phyloP scores from a whole-genome alignment of 1,139 yeast genomes.

The Taphrina wiesneri region DNA sequence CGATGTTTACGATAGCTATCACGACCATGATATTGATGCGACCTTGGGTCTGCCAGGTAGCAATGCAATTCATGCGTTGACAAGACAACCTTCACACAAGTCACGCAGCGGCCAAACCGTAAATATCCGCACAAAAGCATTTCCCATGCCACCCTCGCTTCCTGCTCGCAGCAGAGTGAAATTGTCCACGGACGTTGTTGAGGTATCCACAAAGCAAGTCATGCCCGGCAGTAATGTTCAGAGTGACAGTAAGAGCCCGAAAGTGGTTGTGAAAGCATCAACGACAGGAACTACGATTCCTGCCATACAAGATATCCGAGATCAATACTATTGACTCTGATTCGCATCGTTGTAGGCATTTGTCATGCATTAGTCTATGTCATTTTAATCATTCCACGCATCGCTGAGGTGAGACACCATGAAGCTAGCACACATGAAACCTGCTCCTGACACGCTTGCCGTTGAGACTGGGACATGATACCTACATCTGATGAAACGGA shows the following conservation, averaged over 20 bases:
- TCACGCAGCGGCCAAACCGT: not conserved
- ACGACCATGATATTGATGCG: conserved; percentile 10
- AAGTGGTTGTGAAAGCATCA: not conserved
- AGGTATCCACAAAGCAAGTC: not conserved
- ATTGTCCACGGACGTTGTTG: not conserved
- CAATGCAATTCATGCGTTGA: not conserved
- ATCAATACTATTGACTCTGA: conserved; percentile 9
- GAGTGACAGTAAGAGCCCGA: not conserved
- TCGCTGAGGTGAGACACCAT: too few species aligned
- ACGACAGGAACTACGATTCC: not conserved
- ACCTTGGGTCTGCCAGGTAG: not conserved
- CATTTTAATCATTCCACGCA: too few species aligned
- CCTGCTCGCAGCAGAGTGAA: not conserved
- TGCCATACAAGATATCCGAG: conserved; percentile 3
- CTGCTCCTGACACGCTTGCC: not conserved
- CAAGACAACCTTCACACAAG: conserved; percentile 9
- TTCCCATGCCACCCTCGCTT: not conserved
- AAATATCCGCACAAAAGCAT: not conserved
- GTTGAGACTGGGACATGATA: not conserved
- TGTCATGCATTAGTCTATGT: not conserved
- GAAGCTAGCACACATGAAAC: not conserved
- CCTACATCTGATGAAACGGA: not conserved
- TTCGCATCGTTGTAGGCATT: not conserved
- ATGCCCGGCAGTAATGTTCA: not conserved
- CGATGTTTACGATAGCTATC: conserved; percentile 22